These are phyloP conservation scores for Ophiocordyceps polyrhachis-furcata DNA, from an alignment of 2,329 filamentous ascomycete genomes.

Conservation along the genomic window DNA sequence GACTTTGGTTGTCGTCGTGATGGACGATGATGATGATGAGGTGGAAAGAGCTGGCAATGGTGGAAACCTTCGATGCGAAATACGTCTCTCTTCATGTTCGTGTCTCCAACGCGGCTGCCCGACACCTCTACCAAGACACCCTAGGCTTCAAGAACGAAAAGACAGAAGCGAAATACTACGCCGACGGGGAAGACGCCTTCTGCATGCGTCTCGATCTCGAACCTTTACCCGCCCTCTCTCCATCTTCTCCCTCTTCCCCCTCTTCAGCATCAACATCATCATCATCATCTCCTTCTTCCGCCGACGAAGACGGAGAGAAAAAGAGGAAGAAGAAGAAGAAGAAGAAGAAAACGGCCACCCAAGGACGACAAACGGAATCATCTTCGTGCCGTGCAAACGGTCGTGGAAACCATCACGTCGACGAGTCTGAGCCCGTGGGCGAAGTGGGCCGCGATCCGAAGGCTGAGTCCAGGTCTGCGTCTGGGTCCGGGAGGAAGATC, in stretches of 20 bases:
- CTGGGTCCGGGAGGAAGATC: constrained; percentile 38
- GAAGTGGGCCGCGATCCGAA: constrained; percentile 35
- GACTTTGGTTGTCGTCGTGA: too few relatives aligned
- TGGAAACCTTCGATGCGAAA: constrained; percentile 74
- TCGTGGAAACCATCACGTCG: constrained; percentile 18
- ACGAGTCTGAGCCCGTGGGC: constrained; percentile 56
- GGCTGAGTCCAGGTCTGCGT: constrained; percentile 9
- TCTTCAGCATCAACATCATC: too few relatives aligned
- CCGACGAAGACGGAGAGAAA: constrained; percentile 22
- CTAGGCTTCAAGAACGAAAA: constrained; percentile 79
- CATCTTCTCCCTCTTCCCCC: constrained; percentile 10
- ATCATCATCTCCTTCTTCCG: constrained; percentile 8
- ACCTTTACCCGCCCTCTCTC: constrained; percentile 27
- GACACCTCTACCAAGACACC: constrained; percentile 83
- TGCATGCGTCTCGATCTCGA: constrained; percentile 80
- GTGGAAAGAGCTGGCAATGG: constrained; percentile 75
- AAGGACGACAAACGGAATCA: too few relatives aligned
- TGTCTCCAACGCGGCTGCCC: constrained; percentile 77
- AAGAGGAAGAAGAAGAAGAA: too few relatives aligned
- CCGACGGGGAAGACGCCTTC: constrained; percentile 90
- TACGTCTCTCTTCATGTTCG: constrained; percentile 96
- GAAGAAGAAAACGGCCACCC: too few relatives aligned
- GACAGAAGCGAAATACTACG: constrained; percentile 81
- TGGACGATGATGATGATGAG: neutral
- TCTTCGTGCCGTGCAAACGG: constrained; percentile 11